These are phyloP conservation scores for Debaryomyces maramus DNA, from an alignment of 805 yeast species.

Conservation along the genomic window DNA sequence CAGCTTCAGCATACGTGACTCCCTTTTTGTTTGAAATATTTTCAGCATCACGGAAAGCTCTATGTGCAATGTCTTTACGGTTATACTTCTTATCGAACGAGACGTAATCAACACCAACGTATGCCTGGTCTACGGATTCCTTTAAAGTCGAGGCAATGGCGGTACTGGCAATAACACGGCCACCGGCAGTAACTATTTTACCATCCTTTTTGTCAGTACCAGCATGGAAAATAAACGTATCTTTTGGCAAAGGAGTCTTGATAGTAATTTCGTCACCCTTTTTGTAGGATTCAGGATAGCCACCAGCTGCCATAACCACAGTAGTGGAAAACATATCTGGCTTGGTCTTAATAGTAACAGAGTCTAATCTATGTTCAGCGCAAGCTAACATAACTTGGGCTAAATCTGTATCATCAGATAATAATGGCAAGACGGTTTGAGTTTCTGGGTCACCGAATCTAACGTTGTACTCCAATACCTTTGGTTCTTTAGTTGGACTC, in stretches of 20 bases:
- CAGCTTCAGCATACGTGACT: slow-evolving; percentile 91
- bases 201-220: slow-evolving; percentile 73
- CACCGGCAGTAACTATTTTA: slow-evolving; percentile 81
- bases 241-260: slow-evolving; percentile 43
- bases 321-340: slow-evolving; percentile 73
- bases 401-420: slow-evolving; percentile 82
- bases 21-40: slow-evolving; percentile 24
- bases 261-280: slow-evolving; percentile 86
- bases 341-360: slow-evolving; percentile 60
- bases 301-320: slow-evolving; percentile 95
- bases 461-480: slow-evolving; percentile 94
- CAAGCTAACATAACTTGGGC: slow-evolving; percentile 92
- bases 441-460: slow-evolving; percentile 99
- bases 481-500: slow-evolving; percentile 77
- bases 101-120: slow-evolving; percentile 77
- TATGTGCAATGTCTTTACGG: slow-evolving; percentile 93
- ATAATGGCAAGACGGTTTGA: slow-evolving; percentile 88
- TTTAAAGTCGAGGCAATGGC: slow-evolving; percentile 75
- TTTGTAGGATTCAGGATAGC: slow-evolving; percentile 85
- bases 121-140: slow-evolving; percentile 83
- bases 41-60: slow-evolving; percentile 72
- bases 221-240: slow-evolving; percentile 88
- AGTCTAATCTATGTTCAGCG: slow-evolving; percentile 90
- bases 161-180: slow-evolving; percentile 94
- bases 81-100: slow-evolving; percentile 73